These are phyloP conservation scores for Myxozyma geophila DNA, from an alignment of 805 yeast genomes.

Conservation along the genomic window DNA sequence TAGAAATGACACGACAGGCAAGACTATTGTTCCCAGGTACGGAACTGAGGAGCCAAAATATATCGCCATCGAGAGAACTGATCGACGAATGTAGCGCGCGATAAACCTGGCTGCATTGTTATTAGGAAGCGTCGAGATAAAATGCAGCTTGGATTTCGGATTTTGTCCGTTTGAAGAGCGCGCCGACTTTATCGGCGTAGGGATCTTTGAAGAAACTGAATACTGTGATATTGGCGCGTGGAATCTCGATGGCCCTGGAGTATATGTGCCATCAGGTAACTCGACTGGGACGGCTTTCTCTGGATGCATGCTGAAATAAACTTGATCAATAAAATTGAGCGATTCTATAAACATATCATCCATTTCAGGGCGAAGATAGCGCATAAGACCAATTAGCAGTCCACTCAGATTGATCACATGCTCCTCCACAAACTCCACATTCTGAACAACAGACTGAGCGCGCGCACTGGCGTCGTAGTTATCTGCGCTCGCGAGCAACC, in stretches of 20 bases:
- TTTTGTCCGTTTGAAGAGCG: too few species aligned
- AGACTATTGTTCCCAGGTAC: conserved; percentile 49
- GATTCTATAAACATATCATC: conserved; percentile 51
- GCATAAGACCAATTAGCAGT: conserved; percentile 47
- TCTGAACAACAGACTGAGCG: conserved; percentile 38
- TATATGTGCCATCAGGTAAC: neutral
- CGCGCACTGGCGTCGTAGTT: conserved; percentile 3
- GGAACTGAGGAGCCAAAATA: conserved; percentile 51
- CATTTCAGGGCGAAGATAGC: conserved; percentile 48
- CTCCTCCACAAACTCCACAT: conserved; percentile 48
- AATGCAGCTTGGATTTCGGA: neutral
- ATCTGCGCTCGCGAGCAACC: neutral
- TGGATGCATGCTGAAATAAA: conserved; percentile 51
- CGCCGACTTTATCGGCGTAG: neutral
- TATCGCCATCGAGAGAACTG: conserved; percentile 44
- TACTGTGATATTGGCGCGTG: conserved; percentile 31
- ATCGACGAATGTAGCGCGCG: conserved; percentile 41
- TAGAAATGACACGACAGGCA: conserved; percentile 53
- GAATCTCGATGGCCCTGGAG: conserved; percentile 16
- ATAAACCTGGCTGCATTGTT: conserved; percentile 38
- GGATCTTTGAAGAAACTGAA: conserved; percentile 6
- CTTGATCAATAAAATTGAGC: conserved; percentile 49
- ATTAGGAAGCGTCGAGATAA: neutral
- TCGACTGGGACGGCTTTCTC: conserved; percentile 31
- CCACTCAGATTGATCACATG: conserved; percentile 51